Conservation (phyloP, 352 stramenopile species). For the Globisporangium cylindrosporum region DNA sequence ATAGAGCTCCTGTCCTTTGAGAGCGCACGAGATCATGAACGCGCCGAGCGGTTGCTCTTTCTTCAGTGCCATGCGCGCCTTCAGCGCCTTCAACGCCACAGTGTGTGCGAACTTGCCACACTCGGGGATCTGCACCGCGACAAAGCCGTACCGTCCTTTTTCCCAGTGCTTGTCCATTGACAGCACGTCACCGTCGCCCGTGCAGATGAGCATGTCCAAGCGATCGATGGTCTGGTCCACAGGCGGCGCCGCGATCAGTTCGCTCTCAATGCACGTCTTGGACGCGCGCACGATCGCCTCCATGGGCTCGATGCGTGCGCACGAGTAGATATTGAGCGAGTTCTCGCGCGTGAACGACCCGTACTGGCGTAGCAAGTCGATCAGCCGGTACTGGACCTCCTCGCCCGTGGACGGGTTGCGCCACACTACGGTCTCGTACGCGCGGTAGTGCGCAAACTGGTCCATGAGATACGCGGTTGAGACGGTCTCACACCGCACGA, state of each 20-base stretch:
- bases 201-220: constrained; percentile 32
- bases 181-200: constrained; percentile 18
- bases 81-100: constrained; percentile 14
- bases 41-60: constrained; percentile 26
- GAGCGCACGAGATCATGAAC: constrained; percentile 29
- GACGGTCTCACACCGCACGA: constrained; percentile 33
- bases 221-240: constrained; percentile 21
- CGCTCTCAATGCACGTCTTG: constrained; percentile 8
- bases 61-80: constrained; percentile 8
- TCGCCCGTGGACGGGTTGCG: constrained; percentile 13
- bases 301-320: constrained; percentile 4
- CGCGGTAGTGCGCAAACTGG: constrained; percentile 16
- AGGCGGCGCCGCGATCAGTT: constrained; percentile 1
- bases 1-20: constrained; percentile 30
- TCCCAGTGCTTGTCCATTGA: constrained; percentile 27
- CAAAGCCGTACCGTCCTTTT: constrained; percentile 33
- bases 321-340: constrained; percentile 17
- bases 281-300: constrained; percentile 9
- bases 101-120: constrained; percentile 20
- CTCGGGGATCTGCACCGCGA: constrained; percentile 28
- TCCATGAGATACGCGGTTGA: constrained; percentile 15
- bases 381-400: constrained; percentile 13
- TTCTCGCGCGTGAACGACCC: constrained; percentile 16
- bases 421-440: constrained; percentile 16
- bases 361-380: constrained; percentile 12